These are phyloP conservation scores for Lentinula guzmanii DNA, from an alignment of 768 basidiomycete species.

Conservation along the genomic window DNA sequence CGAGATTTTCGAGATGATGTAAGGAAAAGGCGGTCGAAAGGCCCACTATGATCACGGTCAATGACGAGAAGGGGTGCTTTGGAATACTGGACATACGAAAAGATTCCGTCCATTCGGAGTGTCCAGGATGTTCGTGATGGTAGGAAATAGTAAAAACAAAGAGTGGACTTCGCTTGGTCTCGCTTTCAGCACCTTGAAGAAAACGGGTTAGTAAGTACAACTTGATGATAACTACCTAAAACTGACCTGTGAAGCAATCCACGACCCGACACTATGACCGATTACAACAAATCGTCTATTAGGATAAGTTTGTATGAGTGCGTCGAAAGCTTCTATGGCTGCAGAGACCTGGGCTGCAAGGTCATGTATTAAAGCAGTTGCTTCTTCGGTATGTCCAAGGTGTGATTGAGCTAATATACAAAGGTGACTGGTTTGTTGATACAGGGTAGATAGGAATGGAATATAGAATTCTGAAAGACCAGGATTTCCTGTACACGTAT, in stretches of 20 bases:
- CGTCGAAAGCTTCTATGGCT: constrained; percentile 49
- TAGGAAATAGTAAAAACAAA: constrained; percentile 64
- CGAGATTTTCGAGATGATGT: constrained; percentile 39
- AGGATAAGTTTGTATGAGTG: constrained; percentile 26
- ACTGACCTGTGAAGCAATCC: constrained; percentile 57
- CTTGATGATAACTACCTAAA: background rate
- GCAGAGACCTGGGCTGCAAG: constrained; percentile 39
- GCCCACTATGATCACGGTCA: constrained; percentile 28
- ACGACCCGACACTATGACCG: constrained; percentile 71
- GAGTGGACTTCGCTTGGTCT: constrained; percentile 30
- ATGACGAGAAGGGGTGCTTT: background rate
- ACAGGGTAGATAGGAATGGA: constrained; percentile 53
- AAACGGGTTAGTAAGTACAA: background rate
- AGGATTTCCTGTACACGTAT: constrained; percentile 34
- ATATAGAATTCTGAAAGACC: constrained; percentile 66
- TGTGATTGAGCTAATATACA: constrained; percentile 60
- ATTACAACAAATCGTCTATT: constrained; percentile 37
- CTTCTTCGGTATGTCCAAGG: constrained; percentile 53
- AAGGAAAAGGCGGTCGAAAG: constrained; percentile 41
- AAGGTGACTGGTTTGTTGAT: constrained; percentile 26
- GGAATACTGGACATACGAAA: constrained; percentile 35
- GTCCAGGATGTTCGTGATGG: constrained; percentile 53
- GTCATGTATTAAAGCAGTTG: constrained; percentile 15
- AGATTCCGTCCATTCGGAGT: constrained; percentile 61
- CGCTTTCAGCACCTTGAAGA: constrained; percentile 43